phyloP scores from a whole-genome alignment of 164 flowering plant genomes.

The Vitis vinifera region DNA sequence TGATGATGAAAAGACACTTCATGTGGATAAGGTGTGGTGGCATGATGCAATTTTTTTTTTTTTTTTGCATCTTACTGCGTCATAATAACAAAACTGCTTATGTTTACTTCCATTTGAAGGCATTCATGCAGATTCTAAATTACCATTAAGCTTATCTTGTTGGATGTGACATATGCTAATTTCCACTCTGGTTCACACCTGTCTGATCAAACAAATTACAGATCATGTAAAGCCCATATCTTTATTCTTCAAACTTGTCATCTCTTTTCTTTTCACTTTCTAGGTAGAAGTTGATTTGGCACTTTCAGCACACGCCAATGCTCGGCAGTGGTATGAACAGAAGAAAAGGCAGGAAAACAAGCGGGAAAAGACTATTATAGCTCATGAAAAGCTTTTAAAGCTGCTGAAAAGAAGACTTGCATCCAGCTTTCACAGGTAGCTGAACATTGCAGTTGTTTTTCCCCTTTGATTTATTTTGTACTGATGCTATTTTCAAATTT shows the following conservation, averaged over 20 bases:
- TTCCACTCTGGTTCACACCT: not conserved
- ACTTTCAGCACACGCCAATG: conserved; percentile 95
- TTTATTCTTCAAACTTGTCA: no score
- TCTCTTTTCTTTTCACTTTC: not conserved
- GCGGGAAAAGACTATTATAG: conserved; percentile 86
- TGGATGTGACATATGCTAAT: not conserved
- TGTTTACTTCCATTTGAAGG: not conserved
- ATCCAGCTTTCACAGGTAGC: conserved; percentile 78
- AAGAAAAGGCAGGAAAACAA: conserved; percentile 90
- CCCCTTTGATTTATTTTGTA: no score
- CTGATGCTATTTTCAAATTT: not conserved
- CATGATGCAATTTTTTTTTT: not conserved
- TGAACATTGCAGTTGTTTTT: no score
- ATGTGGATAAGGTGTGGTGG: conserved; percentile 76
- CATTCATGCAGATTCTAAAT: not conserved
- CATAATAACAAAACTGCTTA: not conserved
- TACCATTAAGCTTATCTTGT: not conserved
- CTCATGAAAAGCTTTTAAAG: conserved; percentile 97
- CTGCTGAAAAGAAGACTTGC: conserved; percentile 95
- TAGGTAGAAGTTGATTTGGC: conserved; percentile 97
- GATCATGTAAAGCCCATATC: not conserved
- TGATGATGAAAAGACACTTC: no score
- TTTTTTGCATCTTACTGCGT: not conserved
- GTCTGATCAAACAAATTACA: no score
- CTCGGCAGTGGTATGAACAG: conserved; percentile 88